These are phyloP conservation scores for Paradendryphiella salina DNA, from an alignment of 2,329 filamentous ascomycete species.

Conservation along the genomic window DNA sequence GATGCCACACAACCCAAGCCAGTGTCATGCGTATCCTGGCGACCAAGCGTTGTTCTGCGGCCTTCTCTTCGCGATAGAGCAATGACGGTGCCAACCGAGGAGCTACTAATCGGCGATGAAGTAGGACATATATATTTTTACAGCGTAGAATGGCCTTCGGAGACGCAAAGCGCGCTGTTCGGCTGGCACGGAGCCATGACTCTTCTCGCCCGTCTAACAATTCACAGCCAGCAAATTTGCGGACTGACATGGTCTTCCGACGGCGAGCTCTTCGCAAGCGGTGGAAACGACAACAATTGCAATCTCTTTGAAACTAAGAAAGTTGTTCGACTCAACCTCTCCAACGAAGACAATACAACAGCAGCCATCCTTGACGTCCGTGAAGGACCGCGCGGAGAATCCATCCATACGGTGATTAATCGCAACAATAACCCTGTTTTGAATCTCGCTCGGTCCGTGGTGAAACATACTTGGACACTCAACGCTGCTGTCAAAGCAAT, in stretches of 20 bases:
- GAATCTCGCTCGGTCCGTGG: conserved; percentile 58
- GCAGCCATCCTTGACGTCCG: conserved; percentile 29
- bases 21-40: conserved; percentile 81
- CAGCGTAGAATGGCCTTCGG: conserved; percentile 75
- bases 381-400: conserved; percentile 36
- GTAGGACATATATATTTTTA: conserved; percentile 84
- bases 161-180: conserved; percentile 65
- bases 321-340: conserved; percentile 50
- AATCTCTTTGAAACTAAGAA: conserved; percentile 74
- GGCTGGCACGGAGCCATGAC: conserved; percentile 79
- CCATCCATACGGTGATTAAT: conserved; percentile 40
- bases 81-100: conserved; percentile 68
- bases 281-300: conserved; percentile 90
- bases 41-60: conserved; percentile 62
- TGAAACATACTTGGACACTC: conserved; percentile 76
- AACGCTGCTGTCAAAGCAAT: conserved; percentile 93
- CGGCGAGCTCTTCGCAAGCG: conserved; percentile 77
- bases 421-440: conserved; percentile 44
- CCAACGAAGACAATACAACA: conserved; percentile 3
- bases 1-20: conserved; percentile 71
- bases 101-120: conserved; percentile 85
- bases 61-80: conserved; percentile 55
- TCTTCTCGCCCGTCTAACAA: conserved; percentile 73
- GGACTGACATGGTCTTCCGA: conserved; percentile 85
- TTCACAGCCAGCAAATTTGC: conserved; percentile 89